phyloP scores from a whole-genome alignment of 2,329 filamentous ascomycete genomes.

The Geosmithia morbida region DNA sequence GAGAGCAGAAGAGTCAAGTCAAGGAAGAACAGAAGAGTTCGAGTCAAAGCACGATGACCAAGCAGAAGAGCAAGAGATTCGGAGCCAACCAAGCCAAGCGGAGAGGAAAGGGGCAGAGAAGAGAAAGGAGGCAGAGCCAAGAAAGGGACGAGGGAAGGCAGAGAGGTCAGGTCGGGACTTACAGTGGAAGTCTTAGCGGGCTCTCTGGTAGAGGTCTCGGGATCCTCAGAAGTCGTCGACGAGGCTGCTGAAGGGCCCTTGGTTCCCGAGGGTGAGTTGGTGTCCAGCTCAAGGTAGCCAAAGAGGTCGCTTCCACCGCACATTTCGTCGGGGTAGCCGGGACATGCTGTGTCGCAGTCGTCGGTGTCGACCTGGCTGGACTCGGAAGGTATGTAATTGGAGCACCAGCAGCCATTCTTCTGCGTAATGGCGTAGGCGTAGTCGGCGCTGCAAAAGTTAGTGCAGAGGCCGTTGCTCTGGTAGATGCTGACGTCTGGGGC shows the following conservation, averaged over 20 bases:
- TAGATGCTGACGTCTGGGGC: constrained; percentile 35
- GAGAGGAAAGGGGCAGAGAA: not conserved
- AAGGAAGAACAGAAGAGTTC: not conserved
- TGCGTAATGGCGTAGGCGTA: constrained; percentile 59
- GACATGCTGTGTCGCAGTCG: constrained; percentile 45
- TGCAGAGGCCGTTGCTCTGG: constrained; percentile 59
- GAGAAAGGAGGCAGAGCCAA: not conserved
- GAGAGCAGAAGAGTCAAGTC: not conserved
- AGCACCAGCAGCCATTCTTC: constrained; percentile 57
- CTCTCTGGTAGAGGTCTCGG: not conserved
- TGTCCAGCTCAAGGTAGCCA: constrained; percentile 47
- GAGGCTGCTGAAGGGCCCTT: constrained; percentile 8
- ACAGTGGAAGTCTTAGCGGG: not conserved
- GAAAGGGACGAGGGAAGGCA: not conserved
- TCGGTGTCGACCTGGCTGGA: constrained; percentile 20
- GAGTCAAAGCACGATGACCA: not conserved
- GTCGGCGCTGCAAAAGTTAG: constrained; percentile 36
- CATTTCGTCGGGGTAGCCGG: constrained; percentile 50
- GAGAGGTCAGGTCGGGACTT: not conserved
- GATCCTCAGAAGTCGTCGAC: constrained; percentile 7
- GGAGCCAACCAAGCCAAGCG: not conserved
- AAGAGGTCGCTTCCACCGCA: constrained; percentile 50
- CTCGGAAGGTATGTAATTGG: constrained; percentile 46
- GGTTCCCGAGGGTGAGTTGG: constrained; percentile 41
- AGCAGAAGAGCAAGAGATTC: not conserved